These are phyloP conservation scores for Psidium friedrichsthalianum DNA, from an alignment of 345 rosid species.

Conservation along the genomic window DNA sequence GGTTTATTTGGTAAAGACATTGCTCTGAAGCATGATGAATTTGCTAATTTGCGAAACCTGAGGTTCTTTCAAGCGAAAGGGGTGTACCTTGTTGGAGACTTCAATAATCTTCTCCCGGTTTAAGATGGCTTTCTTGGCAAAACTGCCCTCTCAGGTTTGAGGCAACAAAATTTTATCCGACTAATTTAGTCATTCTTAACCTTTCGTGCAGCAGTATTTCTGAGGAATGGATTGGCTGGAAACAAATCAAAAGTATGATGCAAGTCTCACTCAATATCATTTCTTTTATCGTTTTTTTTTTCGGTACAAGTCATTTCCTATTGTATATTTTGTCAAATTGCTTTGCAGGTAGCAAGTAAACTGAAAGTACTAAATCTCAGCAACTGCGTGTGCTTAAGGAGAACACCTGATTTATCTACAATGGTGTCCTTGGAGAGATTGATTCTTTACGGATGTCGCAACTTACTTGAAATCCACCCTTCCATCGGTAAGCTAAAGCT, in stretches of 20 bases:
- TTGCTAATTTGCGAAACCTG: background rate
- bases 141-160: background rate
- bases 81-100: background rate
- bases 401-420: too few species aligned
- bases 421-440: too few species aligned
- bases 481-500: too few species aligned
- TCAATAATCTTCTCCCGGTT: background rate
- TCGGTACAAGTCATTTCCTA: too few species aligned
- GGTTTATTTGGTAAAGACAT: rapidly evolving
- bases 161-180: background rate
- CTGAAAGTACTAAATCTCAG: too few species aligned
- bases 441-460: too few species aligned
- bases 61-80: background rate
- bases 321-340: background rate
- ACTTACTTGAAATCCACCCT: too few species aligned
- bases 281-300: background rate
- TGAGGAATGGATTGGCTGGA: background rate
- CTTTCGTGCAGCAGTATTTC: background rate
- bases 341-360: background rate
- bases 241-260: background rate
- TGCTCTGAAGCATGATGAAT: rapidly evolving
- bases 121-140: background rate
- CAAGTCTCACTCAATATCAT: background rate
- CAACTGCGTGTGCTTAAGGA: too few species aligned
- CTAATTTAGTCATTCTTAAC: background rate